Base-by-base conservation (phyloP, 2,329 filamentous ascomycete species). In the Colletotrichum kahawae region DNA sequence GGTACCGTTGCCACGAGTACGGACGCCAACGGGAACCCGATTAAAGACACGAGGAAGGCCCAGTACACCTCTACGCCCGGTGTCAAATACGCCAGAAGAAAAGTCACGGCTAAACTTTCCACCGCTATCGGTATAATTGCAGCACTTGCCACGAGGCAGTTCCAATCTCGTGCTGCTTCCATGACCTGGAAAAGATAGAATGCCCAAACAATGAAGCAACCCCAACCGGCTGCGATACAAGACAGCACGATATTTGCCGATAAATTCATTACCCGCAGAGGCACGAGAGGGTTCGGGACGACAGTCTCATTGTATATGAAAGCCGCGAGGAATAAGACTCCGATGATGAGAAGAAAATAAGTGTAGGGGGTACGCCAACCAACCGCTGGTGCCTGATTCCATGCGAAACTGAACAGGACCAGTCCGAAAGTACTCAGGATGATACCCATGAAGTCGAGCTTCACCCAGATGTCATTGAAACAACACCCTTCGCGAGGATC, bases 181-280 rank as follows among this genome's bases (percentile, higher is more conserved):
- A 90, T 82, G 70, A 90, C 85, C 62, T 89, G 83, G 78, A 86
- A 88, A 16, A 85, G 80, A 76, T 90, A 91, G 64, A 86, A 87
- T 18, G 87, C 80, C 85, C 88, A 89, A 51, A 90, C 84, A 24
- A 90, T 88, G 69, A 91, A 91, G 10, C 83, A 86, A 2, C 84
- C 86, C 89, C 89, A 91, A 6, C 88, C 88, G 60, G 85, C 89
- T 3, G 85, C 86, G 2, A 91, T 84, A 67, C 88, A 90, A 1
- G 81, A 87, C 4, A 93, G 82, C 0, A 92, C 90, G 77, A 92
- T 92, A 57, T 89, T 88, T 2, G 79, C 85, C 1, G 87, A 87
- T 1, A 86, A 83, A 71, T 82, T 87, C 70, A 88, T 83, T 59
- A 82, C 88, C 29, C 84, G 83, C 73, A 92, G 86, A 0, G 92